Base-by-base conservation (phyloP, 164 flowering plant genomes). In the Stephania japonica region DNA sequence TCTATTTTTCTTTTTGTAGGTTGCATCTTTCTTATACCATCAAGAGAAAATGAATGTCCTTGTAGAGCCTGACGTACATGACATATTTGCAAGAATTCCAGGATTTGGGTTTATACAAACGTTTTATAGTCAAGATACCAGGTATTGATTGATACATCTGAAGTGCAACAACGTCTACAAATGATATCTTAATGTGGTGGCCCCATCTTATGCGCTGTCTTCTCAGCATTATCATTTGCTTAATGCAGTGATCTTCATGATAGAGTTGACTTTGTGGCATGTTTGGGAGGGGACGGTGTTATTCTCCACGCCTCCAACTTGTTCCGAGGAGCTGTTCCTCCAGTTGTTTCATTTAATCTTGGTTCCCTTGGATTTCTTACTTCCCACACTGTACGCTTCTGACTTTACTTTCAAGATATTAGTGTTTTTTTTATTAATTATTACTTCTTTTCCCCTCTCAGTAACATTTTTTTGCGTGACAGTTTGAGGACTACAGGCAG, bases 41-140 rank as follows among this genome's bases (percentile, higher is more conserved):
- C 90, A 95, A 86, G 98, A 95, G 85, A 90, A 89, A 71, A 93
- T 95, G 99, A 91, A 86, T 78, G 89, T 95, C 72, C 92, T 95
- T 80, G 98, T 95, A 67, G 99, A 95, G 84, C 99, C 99, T 56
- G 97, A 95, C 69, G 91, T 95, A 72, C 99, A 95, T 83, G 99
- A 95, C 79, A 82, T 90, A 80, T 92, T 95, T 88, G 97, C 99
- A 42, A 90, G 98, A 84, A 91, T 93, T 69, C 98, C 99, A 24
- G 99, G 99, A 49, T 95, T 93, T 84, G 99, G 99, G 53, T 95
- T 95, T 86, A 91, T 95, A 78, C 99, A 95, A 74, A 95, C 99
- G 68, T 95, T 95, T 75, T 93, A 95, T 79, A 86, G 72, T 84
- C 99, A 95, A 81, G 98, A 95, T 80, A 90, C 97, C 72, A 91